Base-by-base conservation (phyloP, 202 grass and related monocot species). In the Miscanthus sacchariflorus region DNA sequence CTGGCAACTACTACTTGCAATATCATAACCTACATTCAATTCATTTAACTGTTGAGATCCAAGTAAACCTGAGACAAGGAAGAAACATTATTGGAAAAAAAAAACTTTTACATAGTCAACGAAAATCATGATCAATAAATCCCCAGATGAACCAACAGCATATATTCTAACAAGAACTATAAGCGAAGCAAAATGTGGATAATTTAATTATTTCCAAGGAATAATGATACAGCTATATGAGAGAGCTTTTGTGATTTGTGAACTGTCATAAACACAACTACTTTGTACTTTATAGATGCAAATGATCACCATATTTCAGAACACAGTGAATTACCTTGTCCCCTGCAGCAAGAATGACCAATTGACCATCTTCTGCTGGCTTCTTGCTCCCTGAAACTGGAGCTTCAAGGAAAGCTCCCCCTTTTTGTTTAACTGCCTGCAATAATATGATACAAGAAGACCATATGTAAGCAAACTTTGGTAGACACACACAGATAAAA, bases 361-460 rank as follows among this genome's bases (percentile, higher is more conserved):
- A 90, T 50, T 99, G 97, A 44, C 97, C 97, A 85, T 99, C 97
- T 99, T 99, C 97, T 66, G 97, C 97, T 73, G 94, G 97, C 65
- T 99, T 97, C 80, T 99, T 99, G 88, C 97, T 99, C 78, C 97
- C 97, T 77, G 97, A 99, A 85, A 99, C 97, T 50, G 94, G 94
- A 88, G 93, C 97, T 94, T 99, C 97, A 79, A 99, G 72, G 70
- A 99, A 97, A 83, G 80, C 88, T 67, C 97, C 97, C 2, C 93
- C 94, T 68, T 95, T 99, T 71, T 81, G 80, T 58, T 86, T 91
- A 83, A 99, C 25, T 90, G 84, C 93, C 97, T 97, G 79, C 19
- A 59, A 86, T 81, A 86, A 87, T 77, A 66, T 77, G 4, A 72
- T 77, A 2, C 76, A 74, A 76, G 61, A 56, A 77, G 54, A 43